These are phyloP conservation scores for Schoenoplectus tabernaemontani DNA, from an alignment of 202 grass and related monocot genomes.

Conservation along the genomic window DNA sequence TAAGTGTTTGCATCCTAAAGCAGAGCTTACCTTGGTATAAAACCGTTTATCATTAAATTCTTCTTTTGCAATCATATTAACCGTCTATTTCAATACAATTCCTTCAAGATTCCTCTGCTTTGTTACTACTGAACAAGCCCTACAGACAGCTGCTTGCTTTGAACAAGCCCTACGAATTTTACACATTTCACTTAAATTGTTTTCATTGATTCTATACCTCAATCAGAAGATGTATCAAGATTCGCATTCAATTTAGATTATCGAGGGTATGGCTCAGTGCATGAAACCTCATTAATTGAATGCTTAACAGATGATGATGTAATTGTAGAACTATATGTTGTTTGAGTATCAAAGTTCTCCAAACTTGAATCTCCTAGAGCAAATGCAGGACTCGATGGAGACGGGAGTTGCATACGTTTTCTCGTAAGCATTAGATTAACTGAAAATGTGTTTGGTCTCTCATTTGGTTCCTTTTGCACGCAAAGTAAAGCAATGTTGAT, in stretches of 20 bases:
- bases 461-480: background rate
- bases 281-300: conserved; percentile 12
- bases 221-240: background rate
- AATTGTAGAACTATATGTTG: background rate
- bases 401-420: conserved; percentile 1
- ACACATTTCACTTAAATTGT: background rate
- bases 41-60: too few relatives aligned
- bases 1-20: too few relatives aligned
- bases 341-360: background rate
- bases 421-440: conserved; percentile 22
- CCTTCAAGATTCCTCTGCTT: background rate
- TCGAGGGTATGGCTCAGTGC: background rate
- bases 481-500: conserved; percentile 19
- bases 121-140: background rate
- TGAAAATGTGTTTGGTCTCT: conserved; percentile 2
- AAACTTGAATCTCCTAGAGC: background rate
- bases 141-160: background rate
- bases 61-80: background rate
- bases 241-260: background rate
- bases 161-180: background rate
- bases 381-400: conserved; percentile 9
- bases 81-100: background rate
- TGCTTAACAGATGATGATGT: background rate
- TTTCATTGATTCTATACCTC: background rate
- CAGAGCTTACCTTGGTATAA: too few relatives aligned